Evolutionary conservation across 2,329 filamentous ascomycete genomes (phyloP), one percentile per base, ranked within the genome.

Genomic region (Aspergillus sp.): DNA sequence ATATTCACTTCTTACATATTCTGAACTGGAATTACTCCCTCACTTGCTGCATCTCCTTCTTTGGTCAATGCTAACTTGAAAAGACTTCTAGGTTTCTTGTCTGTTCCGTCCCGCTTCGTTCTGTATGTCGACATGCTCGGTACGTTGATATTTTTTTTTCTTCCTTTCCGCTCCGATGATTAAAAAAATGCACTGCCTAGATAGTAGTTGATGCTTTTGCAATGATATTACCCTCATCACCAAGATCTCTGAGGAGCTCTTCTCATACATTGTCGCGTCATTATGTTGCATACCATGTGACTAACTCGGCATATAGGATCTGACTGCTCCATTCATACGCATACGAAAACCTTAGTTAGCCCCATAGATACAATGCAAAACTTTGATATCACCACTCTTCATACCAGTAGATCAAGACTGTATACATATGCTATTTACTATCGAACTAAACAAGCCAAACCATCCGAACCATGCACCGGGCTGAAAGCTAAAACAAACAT

Each of bases 1-100:
- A 96, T 88, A 95, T 89, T 91, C 76, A 86, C 84, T 83, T 93
- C 91, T 96, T 96, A 96, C 91, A 95, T 96, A 95, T 96, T 90
- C 91, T 96, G 91, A 96, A 73, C 64, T 68, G 62, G 52, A 17
- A 1, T 30, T 30, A 1, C 26, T 30, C 26, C 26, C n/a, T 17
- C 51, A 36, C 14, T 52, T 16, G 51, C 19, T 46, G 49, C 8
- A 40, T 45, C 13, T 50, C 35, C n/a, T 41, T 24, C 10, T 19
- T 24, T 24, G 20, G 16, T 46, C 16, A 26, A 49, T 47, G 59
- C 66, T 71, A 46, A 69, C 61, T 53, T 54, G 36, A 7, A 10
- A 66, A 67, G 61, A 62, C 49, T 49, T 48, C 30, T 35, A 55
- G 49, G 55, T 53, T 47, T 22, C 11, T 44, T n/a, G 49, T 35